Conservation (phyloP, 2,329 filamentous ascomycete genomes). For the Talaromyces verruculosus region DNA sequence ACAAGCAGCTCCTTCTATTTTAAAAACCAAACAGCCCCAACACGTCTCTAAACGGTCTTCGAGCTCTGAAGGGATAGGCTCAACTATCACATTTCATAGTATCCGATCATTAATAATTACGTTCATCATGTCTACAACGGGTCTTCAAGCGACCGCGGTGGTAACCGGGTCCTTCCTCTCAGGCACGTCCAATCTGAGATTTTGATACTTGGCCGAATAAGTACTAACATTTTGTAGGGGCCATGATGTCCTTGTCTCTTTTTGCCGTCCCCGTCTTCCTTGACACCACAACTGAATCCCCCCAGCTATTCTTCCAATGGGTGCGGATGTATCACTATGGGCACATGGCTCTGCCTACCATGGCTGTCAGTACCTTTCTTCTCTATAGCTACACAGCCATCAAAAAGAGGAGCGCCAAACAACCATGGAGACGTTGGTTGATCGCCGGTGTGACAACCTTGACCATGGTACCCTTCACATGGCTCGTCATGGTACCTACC, state of each 20-base stretch:
- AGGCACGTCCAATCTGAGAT: not conserved
- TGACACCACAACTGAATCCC: slow-evolving; percentile 24
- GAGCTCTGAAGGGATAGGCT: not conserved
- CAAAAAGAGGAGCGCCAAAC: not conserved
- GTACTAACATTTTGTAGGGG: not conserved
- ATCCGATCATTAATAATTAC: not conserved
- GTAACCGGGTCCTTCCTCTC: not conserved
- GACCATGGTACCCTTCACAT: slow-evolving; percentile 41
- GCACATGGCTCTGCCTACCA: slow-evolving; percentile 31
- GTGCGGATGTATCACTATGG: slow-evolving; percentile 38
- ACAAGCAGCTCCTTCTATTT: not conserved
- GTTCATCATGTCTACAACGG: not conserved
- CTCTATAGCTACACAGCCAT: slow-evolving; percentile 30
- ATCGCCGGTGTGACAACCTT: slow-evolving; percentile 32
- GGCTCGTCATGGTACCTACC: slow-evolving; percentile 37
- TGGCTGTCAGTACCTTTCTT: slow-evolving; percentile 29
- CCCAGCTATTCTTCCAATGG: slow-evolving; percentile 35
- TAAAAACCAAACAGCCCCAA: not conserved
- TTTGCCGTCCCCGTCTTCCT: slow-evolving; percentile 19
- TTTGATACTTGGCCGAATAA: not conserved
- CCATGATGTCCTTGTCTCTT: slow-evolving; percentile 14
- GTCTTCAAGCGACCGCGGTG: not conserved
- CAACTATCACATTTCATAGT: not conserved
- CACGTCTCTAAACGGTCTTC: not conserved
- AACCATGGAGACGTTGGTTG: slow-evolving; percentile 22